A percentile compares a stretch with the other conserved stretches of the same genome.
Evolutionary conservation across 129 eudicot species (phyloP).

Genomic region (Tanacetum coccineum): DNA sequence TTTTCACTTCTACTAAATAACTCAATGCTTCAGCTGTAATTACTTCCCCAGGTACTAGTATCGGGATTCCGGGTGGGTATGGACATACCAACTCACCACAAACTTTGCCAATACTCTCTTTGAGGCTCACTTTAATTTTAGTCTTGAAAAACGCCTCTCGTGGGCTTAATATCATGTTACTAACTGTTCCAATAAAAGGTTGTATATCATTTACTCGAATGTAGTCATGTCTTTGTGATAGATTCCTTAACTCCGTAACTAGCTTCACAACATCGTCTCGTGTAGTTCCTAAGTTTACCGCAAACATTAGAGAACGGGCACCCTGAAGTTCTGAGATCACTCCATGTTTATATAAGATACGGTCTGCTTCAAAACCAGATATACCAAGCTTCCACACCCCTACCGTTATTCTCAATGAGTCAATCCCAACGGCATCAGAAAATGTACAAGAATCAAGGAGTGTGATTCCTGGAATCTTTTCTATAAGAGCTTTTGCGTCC

Average conservation of each 20-base stretch:
- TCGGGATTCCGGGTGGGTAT: conserved; percentile 78
- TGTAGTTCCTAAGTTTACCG: conserved; percentile 61
- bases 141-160: conserved; percentile 74
- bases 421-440: conserved; percentile 20
- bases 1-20: conserved; percentile 36
- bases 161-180: conserved; percentile 46
- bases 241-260: conserved; percentile 44
- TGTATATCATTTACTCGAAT: conserved; percentile 4
- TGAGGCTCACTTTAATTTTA: conserved; percentile 41
- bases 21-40: conserved; percentile 42
- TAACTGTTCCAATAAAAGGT: conserved; percentile 13
- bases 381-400: conserved; percentile 57
- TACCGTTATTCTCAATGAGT: conserved; percentile 60
- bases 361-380: conserved; percentile 71
- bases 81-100: conserved; percentile 82
- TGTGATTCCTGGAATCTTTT: conserved; percentile 42
- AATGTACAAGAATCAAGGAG: conserved; percentile 33
- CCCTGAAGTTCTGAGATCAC: conserved; percentile 55
- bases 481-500: conserved; percentile 46
- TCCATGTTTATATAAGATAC: conserved; percentile 42
- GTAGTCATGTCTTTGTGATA: conserved; percentile 31
- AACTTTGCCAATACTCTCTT: conserved; percentile 51
- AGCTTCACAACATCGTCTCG: conserved; percentile 59
- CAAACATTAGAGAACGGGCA: conserved; percentile 50
- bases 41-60: conserved; percentile 56